Evolutionary conservation across 2,329 filamentous ascomycete species (phyloP).

Genomic region (Mollisia scopiformis): DNA sequence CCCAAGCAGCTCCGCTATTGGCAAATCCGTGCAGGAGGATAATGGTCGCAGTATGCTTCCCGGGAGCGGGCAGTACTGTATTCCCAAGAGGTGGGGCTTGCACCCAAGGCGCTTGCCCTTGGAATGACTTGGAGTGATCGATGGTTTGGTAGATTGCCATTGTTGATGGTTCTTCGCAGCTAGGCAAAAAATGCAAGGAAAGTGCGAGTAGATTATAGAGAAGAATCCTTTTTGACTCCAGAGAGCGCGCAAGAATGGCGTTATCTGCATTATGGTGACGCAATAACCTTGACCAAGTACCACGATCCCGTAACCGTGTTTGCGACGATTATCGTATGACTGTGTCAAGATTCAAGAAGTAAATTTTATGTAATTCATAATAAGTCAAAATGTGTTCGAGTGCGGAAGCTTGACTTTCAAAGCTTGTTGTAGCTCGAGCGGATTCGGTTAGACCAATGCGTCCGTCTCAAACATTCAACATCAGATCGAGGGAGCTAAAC

Average conservation of each 20-base stretch:
- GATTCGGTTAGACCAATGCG: no score
- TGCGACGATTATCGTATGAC: no score
- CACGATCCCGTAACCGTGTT: neutral
- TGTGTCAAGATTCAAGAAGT: no score
- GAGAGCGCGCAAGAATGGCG: neutral
- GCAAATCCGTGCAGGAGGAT: slow-evolving; percentile 7
- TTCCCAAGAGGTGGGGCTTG: slow-evolving; percentile 3
- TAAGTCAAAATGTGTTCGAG: no score
- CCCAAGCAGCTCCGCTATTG: slow-evolving; percentile 8
- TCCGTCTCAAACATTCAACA: no score
- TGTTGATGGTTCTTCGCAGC: neutral
- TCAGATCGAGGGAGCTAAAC: no score
- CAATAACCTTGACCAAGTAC: neutral
- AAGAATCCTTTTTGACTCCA: neutral
- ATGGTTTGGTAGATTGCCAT: slow-evolving; percentile 7
- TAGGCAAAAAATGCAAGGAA: neutral
- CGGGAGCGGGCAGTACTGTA: slow-evolving; percentile 1
- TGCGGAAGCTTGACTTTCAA: no score
- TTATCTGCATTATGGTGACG: slow-evolving; percentile 1
- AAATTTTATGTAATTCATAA: no score
- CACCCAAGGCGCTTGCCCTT: slow-evolving; percentile 7
- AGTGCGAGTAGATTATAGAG: neutral
- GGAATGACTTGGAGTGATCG: slow-evolving; percentile 10
- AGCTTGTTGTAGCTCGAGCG: no score
- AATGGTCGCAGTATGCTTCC: slow-evolving; percentile 4